Evolutionary conservation across 371 early-diverging fungal species (phyloP).

Genomic region (Mucor mucedo): DNA sequence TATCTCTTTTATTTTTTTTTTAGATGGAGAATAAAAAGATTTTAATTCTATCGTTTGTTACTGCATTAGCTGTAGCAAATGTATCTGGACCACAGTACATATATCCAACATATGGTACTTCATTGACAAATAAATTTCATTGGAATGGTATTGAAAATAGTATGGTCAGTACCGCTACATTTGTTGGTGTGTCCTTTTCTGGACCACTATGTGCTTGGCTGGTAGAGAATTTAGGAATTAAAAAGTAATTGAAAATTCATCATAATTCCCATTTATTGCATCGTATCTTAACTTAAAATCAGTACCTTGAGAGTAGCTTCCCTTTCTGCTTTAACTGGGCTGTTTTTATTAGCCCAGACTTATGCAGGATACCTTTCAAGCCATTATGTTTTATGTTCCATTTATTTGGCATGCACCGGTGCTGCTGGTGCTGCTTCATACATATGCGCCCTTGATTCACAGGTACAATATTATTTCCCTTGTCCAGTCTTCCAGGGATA

Average conservation of each 20-base stretch:
- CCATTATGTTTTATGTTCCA: constrained; percentile 36
- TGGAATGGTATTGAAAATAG: constrained; percentile 55
- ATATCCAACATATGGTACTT: constrained; percentile 50
- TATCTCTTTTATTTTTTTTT: neutral
- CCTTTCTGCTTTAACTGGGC: constrained; percentile 24
- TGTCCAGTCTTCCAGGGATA: neutral
- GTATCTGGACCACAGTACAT: constrained; percentile 55
- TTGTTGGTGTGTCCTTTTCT: constrained; percentile 53
- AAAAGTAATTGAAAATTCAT: constrained; percentile 23
- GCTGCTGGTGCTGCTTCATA: constrained; percentile 50
- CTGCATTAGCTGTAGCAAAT: constrained; percentile 47
- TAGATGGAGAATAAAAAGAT: constrained; percentile 3
- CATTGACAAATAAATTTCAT: constrained; percentile 40
- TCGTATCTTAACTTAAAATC: too few relatives aligned
- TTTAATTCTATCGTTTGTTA: constrained; percentile 31
- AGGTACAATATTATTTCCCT: constrained; percentile 27
- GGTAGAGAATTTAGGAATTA: constrained; percentile 36
- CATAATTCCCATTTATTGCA: neutral
- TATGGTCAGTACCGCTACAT: constrained; percentile 53
- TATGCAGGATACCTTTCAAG: constrained; percentile 41
- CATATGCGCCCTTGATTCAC: constrained; percentile 50
- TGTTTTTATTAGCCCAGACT: constrained; percentile 48
- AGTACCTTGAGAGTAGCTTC: constrained; percentile 26
- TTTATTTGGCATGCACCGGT: constrained; percentile 45
- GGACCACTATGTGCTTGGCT: constrained; percentile 53